Evolutionary conservation across 305 asterid species (phyloP).

Genomic region (Fraxinus greggii): DNA sequence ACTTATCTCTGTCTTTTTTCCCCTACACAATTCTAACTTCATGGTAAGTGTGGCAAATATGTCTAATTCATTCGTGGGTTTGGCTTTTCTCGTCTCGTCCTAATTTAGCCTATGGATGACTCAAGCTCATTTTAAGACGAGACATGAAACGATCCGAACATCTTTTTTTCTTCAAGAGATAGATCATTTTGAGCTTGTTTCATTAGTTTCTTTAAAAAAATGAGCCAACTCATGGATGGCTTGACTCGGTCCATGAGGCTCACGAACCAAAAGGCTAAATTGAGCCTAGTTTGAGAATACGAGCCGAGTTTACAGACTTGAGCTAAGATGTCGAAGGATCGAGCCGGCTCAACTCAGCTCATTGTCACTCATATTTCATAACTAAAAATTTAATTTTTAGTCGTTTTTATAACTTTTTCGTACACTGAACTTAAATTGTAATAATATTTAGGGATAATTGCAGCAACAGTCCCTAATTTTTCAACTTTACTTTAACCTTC

Average conservation of each 20-base stretch:
- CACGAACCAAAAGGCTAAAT: neutral
- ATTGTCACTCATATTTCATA: neutral
- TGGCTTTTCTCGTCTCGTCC: neutral
- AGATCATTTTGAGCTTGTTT: neutral
- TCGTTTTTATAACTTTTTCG: neutral
- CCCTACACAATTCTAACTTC: neutral
- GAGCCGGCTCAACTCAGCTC: neutral
- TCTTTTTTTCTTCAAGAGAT: no score
- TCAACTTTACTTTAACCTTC: no score
- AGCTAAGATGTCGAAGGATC: neutral
- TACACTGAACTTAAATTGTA: neutral
- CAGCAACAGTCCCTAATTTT: no score
- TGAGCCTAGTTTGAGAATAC: neutral
- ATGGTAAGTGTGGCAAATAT: neutral
- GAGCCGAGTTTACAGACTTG: neutral
- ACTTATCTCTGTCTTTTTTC: neutral
- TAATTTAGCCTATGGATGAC: neutral
- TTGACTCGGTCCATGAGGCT: neutral
- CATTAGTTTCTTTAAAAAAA: no score
- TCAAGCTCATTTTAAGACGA: neutral
- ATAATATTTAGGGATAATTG: no score
- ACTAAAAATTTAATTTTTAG: no score
- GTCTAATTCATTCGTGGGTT: neutral
- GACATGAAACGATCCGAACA: neutral
- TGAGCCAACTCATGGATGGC: neutral